Conservation (phyloP, 2,329 filamentous ascomycete genomes). For the Gliomastix tumulicola region DNA sequence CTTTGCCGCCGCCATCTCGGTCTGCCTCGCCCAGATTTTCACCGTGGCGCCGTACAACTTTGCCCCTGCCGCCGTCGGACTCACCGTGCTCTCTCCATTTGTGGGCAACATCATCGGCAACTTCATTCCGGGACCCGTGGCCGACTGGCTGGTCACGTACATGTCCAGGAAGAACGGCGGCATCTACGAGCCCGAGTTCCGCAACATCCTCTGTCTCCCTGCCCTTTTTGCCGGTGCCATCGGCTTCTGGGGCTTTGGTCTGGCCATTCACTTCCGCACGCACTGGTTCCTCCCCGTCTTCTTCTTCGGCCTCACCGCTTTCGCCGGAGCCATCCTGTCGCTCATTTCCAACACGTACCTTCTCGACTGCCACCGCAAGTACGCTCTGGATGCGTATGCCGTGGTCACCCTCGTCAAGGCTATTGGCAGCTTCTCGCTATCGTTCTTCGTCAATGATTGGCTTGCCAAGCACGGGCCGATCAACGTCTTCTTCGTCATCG, state of each 20-base stretch:
- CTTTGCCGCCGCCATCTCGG: slow-evolving; percentile 1
- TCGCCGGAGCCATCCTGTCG: no score
- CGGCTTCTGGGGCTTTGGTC: slow-evolving; percentile 25
- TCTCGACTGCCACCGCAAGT: slow-evolving; percentile 26
- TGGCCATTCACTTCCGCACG: slow-evolving; percentile 11
- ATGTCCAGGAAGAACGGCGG: slow-evolving; percentile 25
- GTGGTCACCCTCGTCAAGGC: slow-evolving; percentile 31
- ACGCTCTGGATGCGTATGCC: slow-evolving; percentile 27
- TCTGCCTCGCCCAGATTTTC: slow-evolving; percentile 25
- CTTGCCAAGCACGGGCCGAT: slow-evolving; percentile 22
- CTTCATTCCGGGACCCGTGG: slow-evolving; percentile 18
- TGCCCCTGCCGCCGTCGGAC: slow-evolving; percentile 21
- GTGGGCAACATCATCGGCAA: slow-evolving; percentile 17
- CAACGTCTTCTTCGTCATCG: slow-evolving; percentile 8
- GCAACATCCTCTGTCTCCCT: slow-evolving; percentile 24
- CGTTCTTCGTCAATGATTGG: slow-evolving; percentile 31
- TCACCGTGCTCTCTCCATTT: slow-evolving; percentile 6
- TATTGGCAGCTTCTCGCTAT: slow-evolving; percentile 26
- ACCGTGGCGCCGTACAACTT: slow-evolving; percentile 27
- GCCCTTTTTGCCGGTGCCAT: slow-evolving; percentile 24
- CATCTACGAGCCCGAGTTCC: slow-evolving; percentile 30
- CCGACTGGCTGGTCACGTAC: slow-evolving; percentile 22
- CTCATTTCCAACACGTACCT: slow-evolving; percentile 28
- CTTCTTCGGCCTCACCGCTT: slow-evolving; percentile 25
- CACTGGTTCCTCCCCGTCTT: slow-evolving; percentile 19